phyloP scores from a whole-genome alignment of 495 filamentous ascomycete species.

The Pyronema domesticum region DNA sequence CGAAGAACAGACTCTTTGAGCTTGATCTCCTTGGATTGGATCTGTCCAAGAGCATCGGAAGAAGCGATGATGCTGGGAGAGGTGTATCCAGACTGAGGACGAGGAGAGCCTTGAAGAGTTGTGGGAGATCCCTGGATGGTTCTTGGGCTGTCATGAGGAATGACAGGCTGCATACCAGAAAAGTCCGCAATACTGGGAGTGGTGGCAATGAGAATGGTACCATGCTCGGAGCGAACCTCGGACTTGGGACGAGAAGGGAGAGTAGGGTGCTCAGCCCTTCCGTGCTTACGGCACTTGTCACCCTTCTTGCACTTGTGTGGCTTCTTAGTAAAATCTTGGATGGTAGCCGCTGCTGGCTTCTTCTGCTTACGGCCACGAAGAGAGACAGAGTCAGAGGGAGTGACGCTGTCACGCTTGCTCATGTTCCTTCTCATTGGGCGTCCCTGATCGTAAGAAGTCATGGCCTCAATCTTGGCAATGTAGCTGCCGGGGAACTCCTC shows the following conservation, averaged over 20 bases:
- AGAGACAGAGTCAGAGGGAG: slow-evolving; percentile 22
- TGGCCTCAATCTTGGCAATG: neutral
- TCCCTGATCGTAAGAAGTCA: neutral
- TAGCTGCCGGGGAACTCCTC: neutral
- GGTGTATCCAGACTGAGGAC: slow-evolving; percentile 26
- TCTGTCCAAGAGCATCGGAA: slow-evolving; percentile 67
- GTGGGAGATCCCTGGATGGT: neutral
- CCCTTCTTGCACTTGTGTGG: slow-evolving; percentile 78
- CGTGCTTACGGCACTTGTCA: slow-evolving; percentile 58
- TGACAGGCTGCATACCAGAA: neutral
- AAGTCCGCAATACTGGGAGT: slow-evolving; percentile 24
- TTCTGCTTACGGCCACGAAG: slow-evolving; percentile 21
- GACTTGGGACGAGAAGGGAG: neutral
- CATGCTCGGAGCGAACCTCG: slow-evolving; percentile 7
- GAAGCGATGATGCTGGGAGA: slow-evolving; percentile 60
- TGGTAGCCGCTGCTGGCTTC: slow-evolving; percentile 22
- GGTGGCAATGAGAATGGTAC: slow-evolving; percentile 23
- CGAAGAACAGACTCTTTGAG: slow-evolving; percentile 55
- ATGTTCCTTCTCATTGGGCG: slow-evolving; percentile 11
- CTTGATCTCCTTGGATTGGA: slow-evolving; percentile 39
- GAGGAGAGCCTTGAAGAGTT: slow-evolving; percentile 1
- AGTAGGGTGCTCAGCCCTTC: slow-evolving; percentile 43
- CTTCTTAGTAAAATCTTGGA: slow-evolving; percentile 23
- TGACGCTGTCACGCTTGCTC: slow-evolving; percentile 2
- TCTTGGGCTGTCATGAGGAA: neutral